Conservation (phyloP, 2,329 filamentous ascomycete genomes). For the Sporothrix pallida region DNA sequence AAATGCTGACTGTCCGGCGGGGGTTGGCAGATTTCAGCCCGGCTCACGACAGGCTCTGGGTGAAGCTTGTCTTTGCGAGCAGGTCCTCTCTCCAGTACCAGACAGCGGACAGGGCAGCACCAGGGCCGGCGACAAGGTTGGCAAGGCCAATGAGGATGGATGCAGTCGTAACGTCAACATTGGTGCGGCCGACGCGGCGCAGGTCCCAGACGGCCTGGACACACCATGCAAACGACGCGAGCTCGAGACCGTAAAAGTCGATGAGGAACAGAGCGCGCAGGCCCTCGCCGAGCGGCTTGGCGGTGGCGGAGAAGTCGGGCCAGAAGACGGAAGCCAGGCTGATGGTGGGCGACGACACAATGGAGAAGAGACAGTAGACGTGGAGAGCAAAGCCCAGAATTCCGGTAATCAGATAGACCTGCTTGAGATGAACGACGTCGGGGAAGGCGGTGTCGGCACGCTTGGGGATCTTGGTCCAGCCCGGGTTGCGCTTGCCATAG, state of each 20-base stretch:
- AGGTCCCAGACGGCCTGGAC: constrained; percentile 32
- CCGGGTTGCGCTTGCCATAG: neutral
- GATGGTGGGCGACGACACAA: neutral
- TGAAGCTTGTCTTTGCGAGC: constrained; percentile 30
- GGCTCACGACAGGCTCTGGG: neutral
- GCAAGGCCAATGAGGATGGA: constrained; percentile 21
- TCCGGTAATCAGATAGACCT: constrained; percentile 28
- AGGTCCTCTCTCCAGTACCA: constrained; percentile 35
- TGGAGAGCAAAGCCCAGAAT: constrained; percentile 25
- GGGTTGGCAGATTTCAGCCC: neutral
- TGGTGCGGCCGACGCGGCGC: constrained; percentile 26
- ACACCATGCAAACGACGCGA: constrained; percentile 28
- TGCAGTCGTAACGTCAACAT: neutral
- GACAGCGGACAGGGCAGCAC: constrained; percentile 30
- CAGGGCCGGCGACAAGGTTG: constrained; percentile 28
- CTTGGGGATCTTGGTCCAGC: neutral
- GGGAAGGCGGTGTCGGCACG: constrained; percentile 19
- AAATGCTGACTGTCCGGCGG: too few relatives aligned
- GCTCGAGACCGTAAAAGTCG: constrained; percentile 30
- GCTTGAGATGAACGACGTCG: constrained; percentile 28
- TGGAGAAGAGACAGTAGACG: constrained; percentile 6
- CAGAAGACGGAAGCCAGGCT: constrained; percentile 14
- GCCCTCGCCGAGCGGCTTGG: constrained; percentile 30
- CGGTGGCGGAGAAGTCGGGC: constrained; percentile 25
- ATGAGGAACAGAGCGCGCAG: constrained; percentile 28